Percentiles rank a stretch among this genome's conserved stretches.
phyloP scores from a whole-genome alignment of 768 basidiomycete genomes.

The Lyophyllum atratum region DNA sequence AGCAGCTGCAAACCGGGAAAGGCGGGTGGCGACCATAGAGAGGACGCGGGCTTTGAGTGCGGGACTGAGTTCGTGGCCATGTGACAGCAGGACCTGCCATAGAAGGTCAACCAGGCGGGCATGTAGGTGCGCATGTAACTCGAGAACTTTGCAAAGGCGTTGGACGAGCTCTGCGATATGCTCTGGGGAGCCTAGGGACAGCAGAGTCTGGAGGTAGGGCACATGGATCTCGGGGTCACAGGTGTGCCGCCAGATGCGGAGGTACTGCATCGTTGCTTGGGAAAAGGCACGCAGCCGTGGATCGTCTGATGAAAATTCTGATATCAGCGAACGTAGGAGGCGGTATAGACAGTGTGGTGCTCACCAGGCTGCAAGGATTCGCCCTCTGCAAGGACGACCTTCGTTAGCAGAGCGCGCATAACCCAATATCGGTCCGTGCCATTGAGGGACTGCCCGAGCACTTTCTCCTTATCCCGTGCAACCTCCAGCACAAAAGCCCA shows the following conservation, averaged over 20 bases:
- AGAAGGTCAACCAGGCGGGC: conserved; percentile 40
- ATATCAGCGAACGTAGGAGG: neutral
- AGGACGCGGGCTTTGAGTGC: conserved; percentile 35
- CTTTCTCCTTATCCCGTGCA: conserved; percentile 41
- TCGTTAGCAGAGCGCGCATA: conserved; percentile 48
- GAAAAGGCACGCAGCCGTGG: conserved; percentile 19
- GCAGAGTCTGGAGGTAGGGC: conserved; percentile 45
- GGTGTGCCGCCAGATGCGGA: conserved; percentile 36
- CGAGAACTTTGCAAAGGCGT: conserved; percentile 38
- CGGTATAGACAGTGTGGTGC: conserved; percentile 3
- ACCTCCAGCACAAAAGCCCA: conserved; percentile 55
- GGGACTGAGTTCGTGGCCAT: conserved; percentile 24
- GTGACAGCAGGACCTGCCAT: conserved; percentile 37
- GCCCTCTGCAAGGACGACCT: conserved; percentile 19
- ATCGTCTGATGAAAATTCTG: conserved; percentile 16
- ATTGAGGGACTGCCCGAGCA: conserved; percentile 30
- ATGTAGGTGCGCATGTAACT: conserved; percentile 32
- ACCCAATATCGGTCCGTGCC: conserved; percentile 64
- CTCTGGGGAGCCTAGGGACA: conserved; percentile 26
- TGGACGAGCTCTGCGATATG: conserved; percentile 32
- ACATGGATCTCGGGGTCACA: conserved; percentile 45
- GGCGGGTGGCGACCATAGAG: conserved; percentile 35
- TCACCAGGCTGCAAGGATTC: conserved; percentile 17
- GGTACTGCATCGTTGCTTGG: conserved; percentile 43
- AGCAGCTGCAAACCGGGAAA: conserved; percentile 9